These are phyloP conservation scores for Populus hybrid DNA, from an alignment of 441 rosid species.

Conservation along the genomic window DNA sequence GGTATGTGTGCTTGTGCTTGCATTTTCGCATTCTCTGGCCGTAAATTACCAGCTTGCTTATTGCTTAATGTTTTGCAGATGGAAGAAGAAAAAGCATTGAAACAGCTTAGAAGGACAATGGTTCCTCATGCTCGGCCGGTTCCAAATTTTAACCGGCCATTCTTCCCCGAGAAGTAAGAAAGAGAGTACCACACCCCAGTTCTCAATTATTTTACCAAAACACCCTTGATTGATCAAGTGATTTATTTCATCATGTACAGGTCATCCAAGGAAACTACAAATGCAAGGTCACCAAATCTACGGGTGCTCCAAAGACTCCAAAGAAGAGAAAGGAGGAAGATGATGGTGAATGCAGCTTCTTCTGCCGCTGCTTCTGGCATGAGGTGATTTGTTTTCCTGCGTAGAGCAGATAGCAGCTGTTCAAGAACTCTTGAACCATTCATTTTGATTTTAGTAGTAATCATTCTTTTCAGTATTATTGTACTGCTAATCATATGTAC, in stretches of 20 bases:
- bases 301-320: conserved; percentile 52
- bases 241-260: conserved; percentile 28
- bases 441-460: not conserved
- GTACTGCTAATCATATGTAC: not conserved
- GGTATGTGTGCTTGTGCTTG: conserved; percentile 34
- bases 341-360: conserved; percentile 27
- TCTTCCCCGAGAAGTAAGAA: conserved; percentile 79
- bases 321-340: conserved; percentile 49
- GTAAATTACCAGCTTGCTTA: not conserved
- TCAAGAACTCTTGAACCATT: conserved; percentile 83
- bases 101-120: conserved; percentile 85
- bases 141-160: conserved; percentile 84
- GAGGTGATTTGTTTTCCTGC: conserved; percentile 43
- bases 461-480: not conserved
- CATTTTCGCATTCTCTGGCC: not conserved
- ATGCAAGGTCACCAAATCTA: conserved; percentile 69
- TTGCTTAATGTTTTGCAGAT: conserved; percentile 30
- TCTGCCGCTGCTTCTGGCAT: conserved; percentile 66
- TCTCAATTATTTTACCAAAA: not conserved
- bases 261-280: conserved; percentile 68
- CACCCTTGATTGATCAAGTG: not conserved
- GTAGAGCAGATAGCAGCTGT: conserved; percentile 21
- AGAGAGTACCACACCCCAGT: not conserved
- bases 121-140: conserved; percentile 91
- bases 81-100: conserved; percentile 89